These are phyloP conservation scores for Phytophthora lateralis DNA, from an alignment of 352 stramenopile species.

Conservation along the genomic window DNA sequence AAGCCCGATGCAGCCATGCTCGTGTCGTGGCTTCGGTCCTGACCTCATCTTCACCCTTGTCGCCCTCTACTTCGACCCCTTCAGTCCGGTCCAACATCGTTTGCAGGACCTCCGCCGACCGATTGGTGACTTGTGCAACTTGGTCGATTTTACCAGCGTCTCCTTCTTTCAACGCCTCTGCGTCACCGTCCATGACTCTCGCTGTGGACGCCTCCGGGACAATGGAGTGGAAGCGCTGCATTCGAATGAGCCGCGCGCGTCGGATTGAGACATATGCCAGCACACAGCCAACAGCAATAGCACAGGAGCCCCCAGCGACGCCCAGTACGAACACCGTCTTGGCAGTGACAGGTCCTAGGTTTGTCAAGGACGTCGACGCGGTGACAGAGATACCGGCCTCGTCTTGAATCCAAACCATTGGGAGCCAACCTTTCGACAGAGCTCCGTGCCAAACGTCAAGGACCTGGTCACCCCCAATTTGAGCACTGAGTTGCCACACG, in stretches of 20 bases:
- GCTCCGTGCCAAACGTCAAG: constrained; percentile 48
- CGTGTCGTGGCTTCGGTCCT: constrained; percentile 14
- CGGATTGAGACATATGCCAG: constrained; percentile 23
- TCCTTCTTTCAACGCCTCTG: not conserved
- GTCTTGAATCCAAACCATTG: constrained; percentile 56
- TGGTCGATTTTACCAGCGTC: not conserved
- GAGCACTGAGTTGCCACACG: constrained; percentile 53
- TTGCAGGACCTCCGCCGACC: constrained; percentile 7
- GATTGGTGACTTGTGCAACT: not conserved
- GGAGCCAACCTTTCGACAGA: constrained; percentile 39
- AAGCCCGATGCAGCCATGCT: constrained; percentile 17
- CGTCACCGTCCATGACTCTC: constrained; percentile 5
- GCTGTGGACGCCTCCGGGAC: constrained; percentile 17
- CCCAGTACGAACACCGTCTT: constrained; percentile 20
- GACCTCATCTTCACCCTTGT: constrained; percentile 2
- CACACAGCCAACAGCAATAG: constrained; percentile 21
- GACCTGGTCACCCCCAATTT: constrained; percentile 13
- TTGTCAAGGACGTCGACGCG: constrained; percentile 11
- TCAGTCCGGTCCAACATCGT: constrained; percentile 25
- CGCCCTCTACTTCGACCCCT: constrained; percentile 5
- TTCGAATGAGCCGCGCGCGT: constrained; percentile 13
- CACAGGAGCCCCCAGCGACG: constrained; percentile 13
- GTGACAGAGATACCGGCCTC: constrained; percentile 42
- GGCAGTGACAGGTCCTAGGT: constrained; percentile 13
- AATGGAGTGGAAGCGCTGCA: constrained; percentile 25